These are phyloP conservation scores for Rosellinia necatrix DNA, from an alignment of 2,329 filamentous ascomycete species.

Conservation along the genomic window DNA sequence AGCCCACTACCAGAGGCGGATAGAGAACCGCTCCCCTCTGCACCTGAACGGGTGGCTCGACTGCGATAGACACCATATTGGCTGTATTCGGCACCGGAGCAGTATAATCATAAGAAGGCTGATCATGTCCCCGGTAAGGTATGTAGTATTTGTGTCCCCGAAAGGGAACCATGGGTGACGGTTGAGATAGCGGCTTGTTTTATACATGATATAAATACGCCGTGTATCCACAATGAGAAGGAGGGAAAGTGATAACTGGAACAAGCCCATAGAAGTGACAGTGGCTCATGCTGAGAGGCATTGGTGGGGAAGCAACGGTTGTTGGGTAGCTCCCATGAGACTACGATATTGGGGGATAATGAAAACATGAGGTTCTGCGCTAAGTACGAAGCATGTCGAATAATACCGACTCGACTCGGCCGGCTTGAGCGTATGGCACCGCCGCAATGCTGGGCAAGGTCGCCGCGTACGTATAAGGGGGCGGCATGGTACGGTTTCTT, in stretches of 20 bases:
- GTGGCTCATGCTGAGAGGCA: too few relatives aligned
- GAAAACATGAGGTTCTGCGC: background rate
- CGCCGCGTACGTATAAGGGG: background rate
- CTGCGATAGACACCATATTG: slow-evolving; percentile 32
- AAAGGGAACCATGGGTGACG: background rate
- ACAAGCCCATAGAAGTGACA: too few relatives aligned
- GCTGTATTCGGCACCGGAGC: background rate
- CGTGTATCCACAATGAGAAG: too few relatives aligned
- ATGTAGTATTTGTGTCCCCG: background rate
- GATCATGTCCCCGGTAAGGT: background rate
- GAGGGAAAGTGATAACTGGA: background rate
- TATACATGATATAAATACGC: too few relatives aligned
- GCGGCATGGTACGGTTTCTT: too few relatives aligned
- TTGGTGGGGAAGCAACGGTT: too few relatives aligned
- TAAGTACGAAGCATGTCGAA: slow-evolving; percentile 1
- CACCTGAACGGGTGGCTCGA: slow-evolving; percentile 34
- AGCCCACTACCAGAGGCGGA: slow-evolving; percentile 35
- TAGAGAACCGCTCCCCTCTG: slow-evolving; percentile 34
- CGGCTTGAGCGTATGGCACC: background rate
- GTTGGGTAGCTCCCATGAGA: too few relatives aligned
- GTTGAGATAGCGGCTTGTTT: slow-evolving; percentile 12
- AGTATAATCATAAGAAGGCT: background rate
- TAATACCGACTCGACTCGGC: background rate
- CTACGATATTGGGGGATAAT: too few relatives aligned
- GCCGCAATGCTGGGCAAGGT: slow-evolving; percentile 1